These are phyloP conservation scores for Fusarium sp. DNA, from an alignment of 2,329 filamentous ascomycete species.

Conservation along the genomic window DNA sequence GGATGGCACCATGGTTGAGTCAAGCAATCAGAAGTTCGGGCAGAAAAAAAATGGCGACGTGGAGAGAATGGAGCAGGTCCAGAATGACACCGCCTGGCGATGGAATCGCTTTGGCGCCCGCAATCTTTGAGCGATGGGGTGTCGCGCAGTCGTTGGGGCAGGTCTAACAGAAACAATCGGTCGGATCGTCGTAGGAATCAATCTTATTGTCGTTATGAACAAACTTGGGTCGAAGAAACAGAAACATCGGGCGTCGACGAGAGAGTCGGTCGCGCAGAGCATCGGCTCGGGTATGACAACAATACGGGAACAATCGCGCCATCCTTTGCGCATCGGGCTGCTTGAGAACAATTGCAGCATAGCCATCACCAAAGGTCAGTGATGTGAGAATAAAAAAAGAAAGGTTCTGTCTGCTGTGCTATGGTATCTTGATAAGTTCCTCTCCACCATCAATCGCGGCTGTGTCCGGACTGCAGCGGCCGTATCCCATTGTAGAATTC, in stretches of 20 bases:
- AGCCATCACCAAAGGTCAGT: background rate
- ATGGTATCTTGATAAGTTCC: conserved; percentile 8
- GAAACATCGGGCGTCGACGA: background rate
- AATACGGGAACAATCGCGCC: background rate
- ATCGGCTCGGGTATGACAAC: background rate
- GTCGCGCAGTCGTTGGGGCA: background rate
- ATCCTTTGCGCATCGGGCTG: background rate
- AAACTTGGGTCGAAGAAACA: background rate
- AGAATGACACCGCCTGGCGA: background rate
- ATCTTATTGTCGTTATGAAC: background rate
- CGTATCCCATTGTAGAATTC: conserved; percentile 1
- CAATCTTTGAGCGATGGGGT: background rate
- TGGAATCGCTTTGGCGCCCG: background rate
- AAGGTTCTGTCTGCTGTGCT: conserved; percentile 4
- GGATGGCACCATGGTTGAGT: background rate
- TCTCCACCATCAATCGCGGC: background rate
- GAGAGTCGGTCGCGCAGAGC: background rate
- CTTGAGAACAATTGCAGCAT: background rate
- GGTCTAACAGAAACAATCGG: background rate
- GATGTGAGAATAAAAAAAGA: conserved; percentile 1
- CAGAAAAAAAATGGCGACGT: background rate
- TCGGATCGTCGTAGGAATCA: background rate
- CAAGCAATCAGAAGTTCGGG: background rate
- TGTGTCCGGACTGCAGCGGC: background rate
- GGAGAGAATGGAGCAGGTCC: background rate